Base-by-base conservation (phyloP, 2,329 filamentous ascomycete genomes). In the Xylaria polymorpha region DNA sequence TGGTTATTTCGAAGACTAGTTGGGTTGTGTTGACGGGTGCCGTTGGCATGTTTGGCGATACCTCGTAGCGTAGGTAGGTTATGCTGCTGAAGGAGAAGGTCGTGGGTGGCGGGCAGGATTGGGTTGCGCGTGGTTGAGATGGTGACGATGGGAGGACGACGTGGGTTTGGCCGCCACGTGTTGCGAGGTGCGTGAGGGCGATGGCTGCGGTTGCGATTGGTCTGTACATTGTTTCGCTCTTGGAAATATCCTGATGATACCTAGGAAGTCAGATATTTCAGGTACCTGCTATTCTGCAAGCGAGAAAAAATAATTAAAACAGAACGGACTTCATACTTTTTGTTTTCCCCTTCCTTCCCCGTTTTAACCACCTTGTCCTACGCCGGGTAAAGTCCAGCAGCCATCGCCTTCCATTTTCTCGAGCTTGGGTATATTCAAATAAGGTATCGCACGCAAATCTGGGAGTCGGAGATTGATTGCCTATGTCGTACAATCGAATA, bases 11-110 rank as follows among this genome's bases (percentile, higher is more conserved):
- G 61, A 70, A 68, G 44, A 57, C 68, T 6, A 70, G 59, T 51
- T 68, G 57, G 0, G 68, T 70, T 1, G 64, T 61, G 59, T 66
- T 70, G 0, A 58, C 67, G 10, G 61, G 61, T 1, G 70, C 59
- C 1, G 55, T 25, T 1, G 32, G 9, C 3, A 12, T 5, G 57
- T 53, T 41, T 1, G 37, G 35, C 0, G 64, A 57, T 4, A 29
- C 37, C 15, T 67, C 61, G 61, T 70, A 70, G 4, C 55, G 60
- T 1, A 70, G 63, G 58, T 70, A 71, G 7, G 63, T 32, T 43
- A 71, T 66, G 0, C 29, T 7, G 41, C 56, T 12, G 1, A 71
- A 22, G 1, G 63, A 10, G 63, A 71, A 67, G 48, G 69, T 20
- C 1, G 44, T 9, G 55, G 39, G 56, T 35, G 12, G 43, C 0